A percentile compares a stretch with the other conserved stretches of the same genome.
Conservation (phyloP, 345 rosid genomes). For the Microcos paniculata region DNA sequence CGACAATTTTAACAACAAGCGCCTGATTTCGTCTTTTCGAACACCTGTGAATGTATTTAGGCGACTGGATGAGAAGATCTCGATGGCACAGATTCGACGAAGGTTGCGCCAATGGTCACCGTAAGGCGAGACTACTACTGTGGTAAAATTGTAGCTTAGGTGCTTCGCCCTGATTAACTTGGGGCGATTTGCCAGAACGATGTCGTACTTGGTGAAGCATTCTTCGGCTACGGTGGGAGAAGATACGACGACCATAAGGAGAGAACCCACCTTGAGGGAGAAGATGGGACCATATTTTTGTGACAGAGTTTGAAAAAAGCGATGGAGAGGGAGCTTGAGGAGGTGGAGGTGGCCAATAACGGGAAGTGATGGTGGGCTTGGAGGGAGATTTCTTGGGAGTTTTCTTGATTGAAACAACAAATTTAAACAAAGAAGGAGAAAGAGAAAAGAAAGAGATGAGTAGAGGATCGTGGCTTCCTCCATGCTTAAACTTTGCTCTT, state of each 20-base stretch:
- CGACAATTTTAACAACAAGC: not conserved
- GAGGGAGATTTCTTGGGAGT: not conserved
- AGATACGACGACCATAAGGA: slow-evolving; percentile 9
- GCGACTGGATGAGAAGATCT: slow-evolving; percentile 5
- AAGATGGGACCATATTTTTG: slow-evolving; percentile 5
- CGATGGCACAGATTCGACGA: not conserved
- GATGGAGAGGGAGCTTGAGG: slow-evolving; percentile 11
- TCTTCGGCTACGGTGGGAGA: not conserved
- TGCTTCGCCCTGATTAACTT: not conserved
- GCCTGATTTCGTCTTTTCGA: slow-evolving; percentile 7
- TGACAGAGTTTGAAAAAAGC: not conserved
- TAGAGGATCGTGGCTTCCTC: not conserved
- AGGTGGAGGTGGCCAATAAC: slow-evolving; percentile 20
- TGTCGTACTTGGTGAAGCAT: slow-evolving; percentile 8
- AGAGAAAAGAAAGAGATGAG: not conserved
- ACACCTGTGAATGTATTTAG: not conserved
- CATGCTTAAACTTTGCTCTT: too few species aligned
- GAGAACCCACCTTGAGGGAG: slow-evolving; percentile 14
- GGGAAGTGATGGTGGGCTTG: not conserved
- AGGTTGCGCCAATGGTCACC: slow-evolving; percentile 17
- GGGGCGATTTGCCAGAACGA: slow-evolving; percentile 15
- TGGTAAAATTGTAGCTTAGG: slow-evolving; percentile 5
- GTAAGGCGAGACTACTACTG: not conserved
- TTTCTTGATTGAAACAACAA: not conserved
- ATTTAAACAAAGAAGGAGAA: not conserved